Evolutionary conservation across 169 alveolate species (phyloP).

Genomic region (Plasmodium reichenowi): DNA sequence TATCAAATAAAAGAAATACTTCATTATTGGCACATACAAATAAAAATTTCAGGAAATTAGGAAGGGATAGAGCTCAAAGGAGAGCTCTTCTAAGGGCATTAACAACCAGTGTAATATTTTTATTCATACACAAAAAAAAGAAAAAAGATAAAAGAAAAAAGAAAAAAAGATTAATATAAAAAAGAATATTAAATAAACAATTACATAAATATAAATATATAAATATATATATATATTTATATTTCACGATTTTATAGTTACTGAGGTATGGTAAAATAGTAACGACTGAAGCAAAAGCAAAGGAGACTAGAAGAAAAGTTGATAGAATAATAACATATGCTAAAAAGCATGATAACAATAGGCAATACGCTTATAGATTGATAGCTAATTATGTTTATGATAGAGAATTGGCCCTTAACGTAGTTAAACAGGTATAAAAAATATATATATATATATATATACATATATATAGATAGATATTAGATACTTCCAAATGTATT

Average conservation of each 20-base stretch:
- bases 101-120: conserved; percentile 78
- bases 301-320: conserved; percentile 83
- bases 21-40: conserved; percentile 56
- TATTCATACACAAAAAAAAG: not conserved
- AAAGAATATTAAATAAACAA: not conserved
- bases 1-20: conserved; percentile 33
- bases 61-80: conserved; percentile 81
- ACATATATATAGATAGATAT: not conserved
- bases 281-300: conserved; percentile 86
- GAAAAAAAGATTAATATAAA: too few relatives aligned
- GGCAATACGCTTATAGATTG: conserved; percentile 79
- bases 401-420: conserved; percentile 81
- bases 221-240: not conserved
- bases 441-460: not conserved
- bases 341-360: conserved; percentile 76
- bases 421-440: conserved; percentile 78
- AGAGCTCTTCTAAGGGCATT: conserved; percentile 86
- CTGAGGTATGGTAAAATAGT: conserved; percentile 85
- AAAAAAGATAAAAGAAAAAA: too few relatives aligned
- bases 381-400: conserved; percentile 84
- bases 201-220: not conserved
- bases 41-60: conserved; percentile 77
- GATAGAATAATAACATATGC: conserved; percentile 86
- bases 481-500: not conserved
- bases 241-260: conserved; percentile 44